Percentiles rank a stretch among this genome's conserved stretches.
Evolutionary conservation across 2,329 filamentous ascomycete genomes (phyloP).

Genomic region (Emmonsiellopsis sp.): DNA sequence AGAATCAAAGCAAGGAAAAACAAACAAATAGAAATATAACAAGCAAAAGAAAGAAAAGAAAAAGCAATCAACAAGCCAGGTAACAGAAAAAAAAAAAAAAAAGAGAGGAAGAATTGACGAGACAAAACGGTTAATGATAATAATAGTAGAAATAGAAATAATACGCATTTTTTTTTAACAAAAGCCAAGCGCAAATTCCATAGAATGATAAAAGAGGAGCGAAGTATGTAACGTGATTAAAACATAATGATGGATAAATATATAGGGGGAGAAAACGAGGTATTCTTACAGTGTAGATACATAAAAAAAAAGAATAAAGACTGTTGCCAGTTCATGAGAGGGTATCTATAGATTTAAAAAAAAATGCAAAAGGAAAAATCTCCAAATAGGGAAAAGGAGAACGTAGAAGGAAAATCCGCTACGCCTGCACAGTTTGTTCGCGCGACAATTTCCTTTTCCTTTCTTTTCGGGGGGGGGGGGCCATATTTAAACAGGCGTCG

Average conservation of each 20-base stretch:
- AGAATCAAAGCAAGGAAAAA: neutral
- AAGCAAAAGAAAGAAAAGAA: neutral
- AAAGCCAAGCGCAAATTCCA: neutral
- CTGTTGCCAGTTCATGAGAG: neutral
- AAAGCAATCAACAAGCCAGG: neutral
- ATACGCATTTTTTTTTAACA: neutral
- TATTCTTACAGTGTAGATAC: neutral
- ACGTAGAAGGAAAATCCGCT: neutral
- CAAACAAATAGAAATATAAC: neutral
- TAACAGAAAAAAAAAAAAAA: too few species aligned
- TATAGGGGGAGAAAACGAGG: neutral
- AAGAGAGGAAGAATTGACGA: neutral
- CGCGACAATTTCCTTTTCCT: neutral
- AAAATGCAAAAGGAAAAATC: neutral
- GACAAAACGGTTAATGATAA: neutral
- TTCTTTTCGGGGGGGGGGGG: neutral
- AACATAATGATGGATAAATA: neutral
- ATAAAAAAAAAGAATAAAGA: neutral
- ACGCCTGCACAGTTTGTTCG: neutral
- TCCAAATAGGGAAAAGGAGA: neutral
- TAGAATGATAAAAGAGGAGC: too few species aligned
- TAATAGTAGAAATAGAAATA: neutral
- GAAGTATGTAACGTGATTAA: neutral
- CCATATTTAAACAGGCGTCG: constrained; percentile 22
- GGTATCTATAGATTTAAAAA: neutral